phyloP scores from a whole-genome alignment of 306 rosid species.

The cucumber (Cucumis sativus) region DNA sequence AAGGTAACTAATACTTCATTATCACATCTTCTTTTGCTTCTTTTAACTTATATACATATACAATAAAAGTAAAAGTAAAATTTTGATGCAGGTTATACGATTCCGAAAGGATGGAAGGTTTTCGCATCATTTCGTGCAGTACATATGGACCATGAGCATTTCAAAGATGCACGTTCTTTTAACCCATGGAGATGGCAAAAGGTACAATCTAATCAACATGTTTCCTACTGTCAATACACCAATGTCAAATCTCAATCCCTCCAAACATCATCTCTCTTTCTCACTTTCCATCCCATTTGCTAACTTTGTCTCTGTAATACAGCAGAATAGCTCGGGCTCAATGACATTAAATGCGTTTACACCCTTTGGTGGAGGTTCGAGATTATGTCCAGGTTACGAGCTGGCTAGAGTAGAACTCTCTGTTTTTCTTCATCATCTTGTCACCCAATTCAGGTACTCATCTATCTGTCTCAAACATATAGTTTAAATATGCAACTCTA shows the following conservation, averaged over 20 bases:
- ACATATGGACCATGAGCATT: constrained; percentile 65
- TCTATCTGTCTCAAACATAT: too few relatives aligned
- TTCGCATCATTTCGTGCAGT: constrained; percentile 91
- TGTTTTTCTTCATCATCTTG: constrained; percentile 72
- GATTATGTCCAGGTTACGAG: constrained; percentile 87
- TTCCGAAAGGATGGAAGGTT: constrained; percentile 92
- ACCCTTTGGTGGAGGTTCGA: constrained; percentile 89
- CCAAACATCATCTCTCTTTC: background rate
- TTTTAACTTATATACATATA: background rate
- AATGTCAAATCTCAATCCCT: background rate
- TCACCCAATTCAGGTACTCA: constrained; percentile 63
- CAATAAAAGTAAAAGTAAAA: background rate
- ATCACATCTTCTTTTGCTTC: too few relatives aligned
- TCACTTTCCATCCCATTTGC: background rate
- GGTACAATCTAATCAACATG: constrained; percentile 7
- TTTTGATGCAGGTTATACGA: constrained; percentile 47
- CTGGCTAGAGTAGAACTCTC: constrained; percentile 90
- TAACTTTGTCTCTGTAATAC: background rate
- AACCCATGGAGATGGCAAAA: constrained; percentile 99
- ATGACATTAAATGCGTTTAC: constrained; percentile 44
- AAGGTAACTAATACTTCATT: constrained; percentile 29
- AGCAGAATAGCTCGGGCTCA: constrained; percentile 42
- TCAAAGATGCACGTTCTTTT: constrained; percentile 78
- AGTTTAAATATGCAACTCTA: background rate
- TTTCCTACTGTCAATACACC: background rate